These are phyloP conservation scores for Umbellularia californica DNA, from an alignment of 164 flowering plant genomes.

Conservation along the genomic window DNA sequence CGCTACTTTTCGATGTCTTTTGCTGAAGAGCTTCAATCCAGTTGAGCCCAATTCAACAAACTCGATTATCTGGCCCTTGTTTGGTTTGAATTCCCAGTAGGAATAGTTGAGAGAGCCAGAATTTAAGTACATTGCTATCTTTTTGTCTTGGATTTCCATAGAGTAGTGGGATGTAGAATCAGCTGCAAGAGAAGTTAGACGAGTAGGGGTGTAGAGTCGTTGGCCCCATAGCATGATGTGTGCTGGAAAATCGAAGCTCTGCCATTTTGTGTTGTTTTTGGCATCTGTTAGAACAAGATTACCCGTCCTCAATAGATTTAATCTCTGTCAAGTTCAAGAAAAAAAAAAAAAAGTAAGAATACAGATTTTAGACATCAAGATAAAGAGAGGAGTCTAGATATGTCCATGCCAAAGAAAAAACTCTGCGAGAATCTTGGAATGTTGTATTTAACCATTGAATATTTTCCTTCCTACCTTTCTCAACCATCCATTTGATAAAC, in stretches of 20 bases:
- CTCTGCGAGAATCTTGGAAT: no score
- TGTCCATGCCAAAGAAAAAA: no score
- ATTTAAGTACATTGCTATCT: conserved; percentile 54
- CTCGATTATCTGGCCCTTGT: conserved; percentile 36
- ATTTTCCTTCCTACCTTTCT: no score
- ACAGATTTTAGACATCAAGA: neutral
- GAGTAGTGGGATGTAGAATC: conserved; percentile 48
- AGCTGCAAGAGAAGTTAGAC: conserved; percentile 47
- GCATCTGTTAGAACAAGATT: conserved; percentile 59
- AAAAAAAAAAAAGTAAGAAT: neutral
- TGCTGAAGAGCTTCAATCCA: conserved; percentile 54
- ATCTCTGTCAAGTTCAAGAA: conserved; percentile 54
- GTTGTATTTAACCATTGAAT: no score
- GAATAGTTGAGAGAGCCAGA: conserved; percentile 50
- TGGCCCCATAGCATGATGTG: conserved; percentile 72
- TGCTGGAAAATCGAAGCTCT: conserved; percentile 83
- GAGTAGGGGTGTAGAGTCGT: conserved; percentile 45
- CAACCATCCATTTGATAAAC: no score
- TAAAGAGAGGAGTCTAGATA: no score
- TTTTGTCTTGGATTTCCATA: conserved; percentile 52
- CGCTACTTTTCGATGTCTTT: conserved; percentile 33
- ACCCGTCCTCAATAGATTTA: conserved; percentile 50
- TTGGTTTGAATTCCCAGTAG: conserved; percentile 76
- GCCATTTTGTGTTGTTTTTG: conserved; percentile 59
- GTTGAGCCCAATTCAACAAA: conserved; percentile 40